Conservation (phyloP, 768 basidiomycete genomes). For the Xerocomus spinulosus region DNA sequence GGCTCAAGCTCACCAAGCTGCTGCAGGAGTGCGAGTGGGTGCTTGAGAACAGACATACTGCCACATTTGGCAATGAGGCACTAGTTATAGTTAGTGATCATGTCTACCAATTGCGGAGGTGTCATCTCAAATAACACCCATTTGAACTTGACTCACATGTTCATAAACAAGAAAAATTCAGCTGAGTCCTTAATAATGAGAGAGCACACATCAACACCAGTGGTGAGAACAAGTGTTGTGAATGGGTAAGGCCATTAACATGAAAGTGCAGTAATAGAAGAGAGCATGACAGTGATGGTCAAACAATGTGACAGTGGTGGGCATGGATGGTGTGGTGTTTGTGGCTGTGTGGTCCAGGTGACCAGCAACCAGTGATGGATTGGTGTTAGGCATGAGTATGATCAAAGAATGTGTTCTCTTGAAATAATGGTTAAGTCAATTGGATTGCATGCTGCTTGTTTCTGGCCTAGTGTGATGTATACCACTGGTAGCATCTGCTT, state of each 20-base stretch:
- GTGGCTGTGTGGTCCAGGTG: too few relatives aligned
- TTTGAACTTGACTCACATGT: not conserved
- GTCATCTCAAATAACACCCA: constrained; percentile 1
- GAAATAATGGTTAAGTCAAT: not conserved
- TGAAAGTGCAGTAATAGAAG: not conserved
- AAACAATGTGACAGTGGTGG: not conserved
- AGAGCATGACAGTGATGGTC: not conserved
- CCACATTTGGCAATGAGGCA: not conserved
- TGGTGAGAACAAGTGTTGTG: not conserved
- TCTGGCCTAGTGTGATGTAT: too few relatives aligned
- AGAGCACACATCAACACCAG: not conserved
- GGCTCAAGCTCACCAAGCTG: not conserved
- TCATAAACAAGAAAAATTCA: not conserved
- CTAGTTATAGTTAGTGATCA: not conserved
- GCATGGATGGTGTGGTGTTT: too few relatives aligned
- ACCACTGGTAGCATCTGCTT: not conserved
- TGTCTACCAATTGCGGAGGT: not conserved
- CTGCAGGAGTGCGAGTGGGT: constrained; percentile 4
- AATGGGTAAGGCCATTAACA: not conserved
- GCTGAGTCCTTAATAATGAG: not conserved
- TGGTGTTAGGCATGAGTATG: too few relatives aligned
- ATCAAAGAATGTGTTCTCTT: not conserved
- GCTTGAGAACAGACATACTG: not conserved
- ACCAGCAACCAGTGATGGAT: too few relatives aligned
- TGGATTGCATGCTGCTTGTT: not conserved